phyloP scores from a whole-genome alignment of 1,139 yeast genomes.

The Neolecta irregularis region DNA sequence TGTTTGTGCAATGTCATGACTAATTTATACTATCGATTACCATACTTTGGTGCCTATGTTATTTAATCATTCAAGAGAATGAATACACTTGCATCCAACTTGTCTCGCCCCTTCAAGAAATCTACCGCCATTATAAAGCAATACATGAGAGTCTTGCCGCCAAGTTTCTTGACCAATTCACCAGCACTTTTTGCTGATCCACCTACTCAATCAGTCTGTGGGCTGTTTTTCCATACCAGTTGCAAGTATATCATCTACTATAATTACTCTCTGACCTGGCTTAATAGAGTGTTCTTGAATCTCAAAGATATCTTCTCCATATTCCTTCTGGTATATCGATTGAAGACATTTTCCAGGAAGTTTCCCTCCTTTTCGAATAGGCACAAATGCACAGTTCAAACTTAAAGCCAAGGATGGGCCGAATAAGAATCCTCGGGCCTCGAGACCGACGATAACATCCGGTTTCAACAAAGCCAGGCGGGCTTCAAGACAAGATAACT shows the following conservation, averaged over 20 bases:
- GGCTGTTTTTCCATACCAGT: constrained; percentile 41
- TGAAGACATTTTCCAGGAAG: constrained; percentile 69
- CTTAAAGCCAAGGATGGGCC: constrained; percentile 92
- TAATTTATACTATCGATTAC: no score
- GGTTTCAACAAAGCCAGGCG: no score
- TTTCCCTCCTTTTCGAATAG: constrained; percentile 89
- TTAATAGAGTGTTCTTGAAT: constrained; percentile 75
- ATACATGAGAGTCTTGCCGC: constrained; percentile 63
- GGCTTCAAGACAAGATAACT: no score
- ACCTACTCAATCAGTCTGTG: constrained; percentile 4
- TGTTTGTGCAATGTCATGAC: no score
- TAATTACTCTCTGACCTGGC: constrained; percentile 60
- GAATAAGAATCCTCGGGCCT: constrained; percentile 89
- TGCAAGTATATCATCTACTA: constrained; percentile 93
- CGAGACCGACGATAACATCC: constrained; percentile 89
- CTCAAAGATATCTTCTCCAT: constrained; percentile 76
- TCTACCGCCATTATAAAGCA: constrained; percentile 85
- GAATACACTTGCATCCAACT: constrained; percentile 68
- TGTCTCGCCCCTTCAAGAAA: constrained; percentile 85
- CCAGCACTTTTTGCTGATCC: constrained; percentile 95
- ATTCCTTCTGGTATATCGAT: constrained; percentile 77
- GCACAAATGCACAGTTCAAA: constrained; percentile 78
- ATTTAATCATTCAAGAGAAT: constrained; percentile 76
- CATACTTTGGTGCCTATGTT: no score
- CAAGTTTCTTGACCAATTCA: constrained; percentile 49